Conservation (phyloP, 106 monocot species). For the Platanthera guangdongensis region DNA sequence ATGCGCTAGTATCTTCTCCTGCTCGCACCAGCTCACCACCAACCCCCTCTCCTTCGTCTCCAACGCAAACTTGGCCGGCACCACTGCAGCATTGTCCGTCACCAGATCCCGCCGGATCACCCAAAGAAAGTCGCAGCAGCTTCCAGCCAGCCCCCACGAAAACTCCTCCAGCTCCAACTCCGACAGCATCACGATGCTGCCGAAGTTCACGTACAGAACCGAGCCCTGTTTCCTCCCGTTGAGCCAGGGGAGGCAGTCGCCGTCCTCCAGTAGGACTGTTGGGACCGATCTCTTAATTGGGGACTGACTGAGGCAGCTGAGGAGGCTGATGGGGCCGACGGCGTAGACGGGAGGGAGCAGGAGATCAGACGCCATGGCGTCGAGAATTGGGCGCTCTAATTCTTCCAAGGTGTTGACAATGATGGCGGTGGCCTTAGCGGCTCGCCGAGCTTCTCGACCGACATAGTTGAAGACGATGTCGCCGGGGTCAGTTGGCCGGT, state of each 20-base stretch:
- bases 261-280: slow-evolving; percentile 8
- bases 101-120: slow-evolving; percentile 17
- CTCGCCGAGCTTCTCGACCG: background rate
- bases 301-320: slow-evolving; percentile 6
- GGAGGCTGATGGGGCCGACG: slow-evolving; percentile 32
- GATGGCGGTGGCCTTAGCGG: slow-evolving; percentile 17
- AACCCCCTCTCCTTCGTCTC: slow-evolving; percentile 13
- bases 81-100: background rate
- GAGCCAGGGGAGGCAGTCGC: slow-evolving; percentile 14
- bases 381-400: slow-evolving; percentile 24
- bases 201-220: slow-evolving; percentile 23
- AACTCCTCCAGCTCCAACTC: slow-evolving; percentile 17
- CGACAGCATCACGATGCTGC: slow-evolving; percentile 21
- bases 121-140: slow-evolving; percentile 20
- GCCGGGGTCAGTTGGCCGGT: slow-evolving; percentile 19
- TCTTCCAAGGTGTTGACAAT: slow-evolving; percentile 54
- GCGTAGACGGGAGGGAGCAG: slow-evolving; percentile 25
- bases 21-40: slow-evolving; percentile 20
- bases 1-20: slow-evolving; percentile 16
- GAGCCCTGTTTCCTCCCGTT: background rate
- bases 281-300: background rate
- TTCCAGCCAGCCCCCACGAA: slow-evolving; percentile 19
- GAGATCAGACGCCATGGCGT: slow-evolving; percentile 9
- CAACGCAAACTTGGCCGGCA: slow-evolving; percentile 11
- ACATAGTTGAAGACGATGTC: slow-evolving; percentile 21